These are phyloP conservation scores for Juglanconis sp. DNA, from an alignment of 2,329 filamentous ascomycete species.

Conservation along the genomic window DNA sequence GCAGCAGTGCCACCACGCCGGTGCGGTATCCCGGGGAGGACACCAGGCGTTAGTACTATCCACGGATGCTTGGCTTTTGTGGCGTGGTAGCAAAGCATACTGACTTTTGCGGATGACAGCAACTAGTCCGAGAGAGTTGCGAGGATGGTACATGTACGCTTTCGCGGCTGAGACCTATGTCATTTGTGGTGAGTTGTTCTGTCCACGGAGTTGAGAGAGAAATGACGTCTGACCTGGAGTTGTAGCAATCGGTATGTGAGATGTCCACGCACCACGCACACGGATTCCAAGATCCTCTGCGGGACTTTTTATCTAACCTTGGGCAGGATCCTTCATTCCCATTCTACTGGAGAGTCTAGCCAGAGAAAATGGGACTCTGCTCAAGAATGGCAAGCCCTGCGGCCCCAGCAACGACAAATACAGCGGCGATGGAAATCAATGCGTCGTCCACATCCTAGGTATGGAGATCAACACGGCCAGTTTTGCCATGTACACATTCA, in stretches of 20 bases:
- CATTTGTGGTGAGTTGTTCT: slow-evolving; percentile 71
- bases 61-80: not conserved
- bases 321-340: slow-evolving; percentile 83
- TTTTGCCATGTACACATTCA: slow-evolving; percentile 97
- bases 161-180: slow-evolving; percentile 97
- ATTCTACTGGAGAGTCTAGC: slow-evolving; percentile 93
- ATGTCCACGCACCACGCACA: not conserved
- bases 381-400: slow-evolving; percentile 76
- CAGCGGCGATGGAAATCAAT: slow-evolving; percentile 57
- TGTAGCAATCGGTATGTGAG: slow-evolving; percentile 28
- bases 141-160: slow-evolving; percentile 93
- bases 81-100: not conserved
- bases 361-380: slow-evolving; percentile 83
- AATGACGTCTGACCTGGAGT: slow-evolving; percentile 3
- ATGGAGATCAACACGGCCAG: slow-evolving; percentile 90
- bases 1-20: slow-evolving; percentile 26
- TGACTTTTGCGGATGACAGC: slow-evolving; percentile 28
- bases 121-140: slow-evolving; percentile 82
- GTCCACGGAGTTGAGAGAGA: not conserved
- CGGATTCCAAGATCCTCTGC: not conserved
- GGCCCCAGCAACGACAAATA: slow-evolving; percentile 56
- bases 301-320: slow-evolving; percentile 16
- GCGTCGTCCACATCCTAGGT: slow-evolving; percentile 78
- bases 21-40: slow-evolving; percentile 79
- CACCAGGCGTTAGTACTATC: slow-evolving; percentile 49